phyloP scores from a whole-genome alignment of 179 eudicot genomes.

The Camellia oleifera region DNA sequence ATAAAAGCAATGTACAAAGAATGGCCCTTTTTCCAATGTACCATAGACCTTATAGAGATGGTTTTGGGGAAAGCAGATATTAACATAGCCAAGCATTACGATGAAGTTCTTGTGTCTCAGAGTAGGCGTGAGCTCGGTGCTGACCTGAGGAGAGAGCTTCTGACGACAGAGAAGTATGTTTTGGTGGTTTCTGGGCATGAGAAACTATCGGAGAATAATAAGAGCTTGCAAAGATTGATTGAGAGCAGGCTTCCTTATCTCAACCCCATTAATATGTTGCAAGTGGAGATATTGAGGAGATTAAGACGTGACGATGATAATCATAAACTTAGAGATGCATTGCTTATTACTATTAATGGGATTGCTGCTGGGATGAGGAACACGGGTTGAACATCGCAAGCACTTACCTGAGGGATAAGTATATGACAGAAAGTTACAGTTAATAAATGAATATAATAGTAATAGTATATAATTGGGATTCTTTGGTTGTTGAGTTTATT shows the following conservation, averaged over 20 bases:
- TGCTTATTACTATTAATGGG: slow-evolving; percentile 80
- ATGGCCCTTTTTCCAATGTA: slow-evolving; percentile 88
- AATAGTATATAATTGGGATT: neutral
- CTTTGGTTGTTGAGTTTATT: neutral
- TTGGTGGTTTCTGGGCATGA: slow-evolving; percentile 71
- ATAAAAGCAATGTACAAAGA: slow-evolving; percentile 74
- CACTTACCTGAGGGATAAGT: neutral
- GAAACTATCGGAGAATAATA: slow-evolving; percentile 60
- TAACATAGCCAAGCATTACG: slow-evolving; percentile 71
- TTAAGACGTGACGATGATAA: slow-evolving; percentile 68
- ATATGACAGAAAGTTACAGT: neutral
- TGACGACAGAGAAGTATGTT: slow-evolving; percentile 55
- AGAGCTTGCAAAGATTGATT: slow-evolving; percentile 60
- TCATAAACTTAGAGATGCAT: slow-evolving; percentile 67
- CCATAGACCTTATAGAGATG: slow-evolving; percentile 88
- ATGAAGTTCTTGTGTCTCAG: slow-evolving; percentile 67
- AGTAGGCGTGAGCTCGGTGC: slow-evolving; percentile 54
- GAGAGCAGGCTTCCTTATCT: slow-evolving; percentile 80
- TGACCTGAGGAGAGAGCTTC: slow-evolving; percentile 63
- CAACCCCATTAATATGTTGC: slow-evolving; percentile 85
- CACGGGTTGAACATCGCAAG: slow-evolving; percentile 52
- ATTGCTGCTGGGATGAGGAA: slow-evolving; percentile 98
- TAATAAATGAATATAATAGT: neutral
- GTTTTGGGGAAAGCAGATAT: slow-evolving; percentile 77
- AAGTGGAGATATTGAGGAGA: slow-evolving; percentile 81